Evolutionary conservation across 1,284 basidiomycete genomes (phyloP), one percentile per base, ranked within the genome.

Genomic region (Cutaneotrichosporon sp.): DNA sequence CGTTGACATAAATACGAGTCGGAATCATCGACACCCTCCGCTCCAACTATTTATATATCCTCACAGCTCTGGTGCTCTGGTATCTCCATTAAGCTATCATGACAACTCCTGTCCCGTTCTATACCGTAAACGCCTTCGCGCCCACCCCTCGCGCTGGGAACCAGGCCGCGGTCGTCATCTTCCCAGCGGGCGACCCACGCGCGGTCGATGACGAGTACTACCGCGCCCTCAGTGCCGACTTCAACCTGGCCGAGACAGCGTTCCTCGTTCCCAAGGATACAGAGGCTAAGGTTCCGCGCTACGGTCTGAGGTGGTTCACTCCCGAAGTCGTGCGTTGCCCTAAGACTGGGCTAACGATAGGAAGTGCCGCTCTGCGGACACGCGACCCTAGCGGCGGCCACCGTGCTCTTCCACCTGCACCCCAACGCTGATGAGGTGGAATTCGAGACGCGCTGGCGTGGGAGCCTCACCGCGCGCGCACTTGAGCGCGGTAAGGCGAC

Each of bases 341-440:
- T 30, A 8, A 21, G 9, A 8, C 26, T 21, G 7, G 7, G 34
- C 50, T 53, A 26, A 53, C 40, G 2, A 9, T 53, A 77, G 74
- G 76, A 77, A 69, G 73, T 75, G 5, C 60, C 65, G 0, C 65
- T 77, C n/a, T 77, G 76, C 63, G 76, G 76, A 0, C 76, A 77
- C 61, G 75, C 76, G 26, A 77, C 76, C 2, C 64, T 77, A 2
- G 76, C 76, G 3, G 62, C 76, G 2, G 69, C 76, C 2, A 62
- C 60, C 18, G 62, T 66, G 1, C 68, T 76, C 21, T 75, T 77
- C 68, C 58, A 62, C 40, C 55, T 65, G 5, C 58, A 74, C 50
- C 73, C 74, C 1, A 8, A 42, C 0, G 58, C 68, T 2, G 26
- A 50, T 1, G 30, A 52, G 6, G 58, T 77, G 30, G 49, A 55